These are phyloP conservation scores for Komagataella mondaviorum DNA, from an alignment of 805 yeast genomes.

Conservation along the genomic window DNA sequence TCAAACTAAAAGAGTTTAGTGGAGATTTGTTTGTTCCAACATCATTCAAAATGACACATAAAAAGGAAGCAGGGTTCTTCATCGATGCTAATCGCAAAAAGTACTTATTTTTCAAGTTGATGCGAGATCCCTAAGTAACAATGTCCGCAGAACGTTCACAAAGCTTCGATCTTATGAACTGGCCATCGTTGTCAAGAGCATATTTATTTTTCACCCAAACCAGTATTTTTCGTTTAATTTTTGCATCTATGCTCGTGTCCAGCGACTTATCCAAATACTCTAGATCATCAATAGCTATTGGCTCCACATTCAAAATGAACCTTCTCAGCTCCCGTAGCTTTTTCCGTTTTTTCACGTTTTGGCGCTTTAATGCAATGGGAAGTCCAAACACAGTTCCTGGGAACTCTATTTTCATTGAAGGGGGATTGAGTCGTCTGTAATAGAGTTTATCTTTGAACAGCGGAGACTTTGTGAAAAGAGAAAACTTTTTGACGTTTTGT, in stretches of 20 bases:
- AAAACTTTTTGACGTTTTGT: background rate
- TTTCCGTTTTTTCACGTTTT: conserved; percentile 7
- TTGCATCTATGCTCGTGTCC: background rate
- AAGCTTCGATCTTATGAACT: background rate
- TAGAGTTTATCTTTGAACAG: background rate
- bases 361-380: conserved; percentile 9
- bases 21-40: background rate
- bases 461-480: background rate
- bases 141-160: background rate
- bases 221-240: background rate
- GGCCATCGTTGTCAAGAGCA: background rate
- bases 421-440: background rate
- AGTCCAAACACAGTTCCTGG: conserved; percentile 11
- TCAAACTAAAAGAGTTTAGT: background rate
- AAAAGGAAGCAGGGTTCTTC: conserved; percentile 19
- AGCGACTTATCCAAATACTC: conserved; percentile 5
- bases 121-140: conserved; percentile 1
- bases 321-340: conserved; percentile 6
- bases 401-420: conserved; percentile 2
- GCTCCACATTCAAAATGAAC: conserved; percentile 6
- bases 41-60: background rate
- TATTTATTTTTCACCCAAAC: background rate
- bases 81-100: conserved; percentile 25
- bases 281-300: conserved; percentile 8
- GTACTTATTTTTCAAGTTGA: conserved; percentile 20